These are phyloP conservation scores for Bretschneidera sinensis DNA, from an alignment of 345 rosid genomes.

Conservation along the genomic window DNA sequence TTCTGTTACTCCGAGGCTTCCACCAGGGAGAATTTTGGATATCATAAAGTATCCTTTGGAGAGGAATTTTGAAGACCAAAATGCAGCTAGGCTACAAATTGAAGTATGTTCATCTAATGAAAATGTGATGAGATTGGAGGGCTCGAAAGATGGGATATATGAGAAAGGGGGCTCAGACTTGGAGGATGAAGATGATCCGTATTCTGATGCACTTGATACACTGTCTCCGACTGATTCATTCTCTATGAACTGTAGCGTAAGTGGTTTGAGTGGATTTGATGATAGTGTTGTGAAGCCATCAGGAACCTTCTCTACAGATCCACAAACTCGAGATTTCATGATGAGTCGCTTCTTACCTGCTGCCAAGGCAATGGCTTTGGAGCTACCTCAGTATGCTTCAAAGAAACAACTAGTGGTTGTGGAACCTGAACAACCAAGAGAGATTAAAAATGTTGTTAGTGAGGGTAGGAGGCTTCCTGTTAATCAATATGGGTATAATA, in stretches of 20 bases:
- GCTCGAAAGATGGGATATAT: constrained; percentile 19
- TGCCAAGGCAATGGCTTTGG: constrained; percentile 88
- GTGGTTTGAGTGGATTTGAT: constrained; percentile 56
- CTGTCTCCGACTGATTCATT: constrained; percentile 48
- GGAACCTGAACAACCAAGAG: constrained; percentile 45
- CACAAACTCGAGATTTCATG: constrained; percentile 72
- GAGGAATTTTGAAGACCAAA: constrained; percentile 19
- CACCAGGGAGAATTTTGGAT: constrained; percentile 32
- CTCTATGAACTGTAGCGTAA: constrained; percentile 51
- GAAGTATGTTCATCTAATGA: constrained; percentile 9
- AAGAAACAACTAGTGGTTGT: constrained; percentile 38
- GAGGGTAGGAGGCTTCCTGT: constrained; percentile 29
- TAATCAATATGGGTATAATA: constrained; percentile 21
- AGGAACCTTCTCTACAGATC: constrained; percentile 45
- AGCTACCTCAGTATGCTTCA: constrained; percentile 57
- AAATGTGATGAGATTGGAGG: constrained; percentile 16
- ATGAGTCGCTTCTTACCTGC: constrained; percentile 93
- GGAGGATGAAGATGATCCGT: constrained; percentile 41
- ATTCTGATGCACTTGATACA: constrained; percentile 72
- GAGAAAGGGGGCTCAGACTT: constrained; percentile 22
- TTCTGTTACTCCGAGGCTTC: constrained; percentile 34
- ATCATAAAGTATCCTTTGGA: constrained; percentile 23
- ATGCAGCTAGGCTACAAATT: constrained; percentile 5
- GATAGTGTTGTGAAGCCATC: constrained; percentile 34
- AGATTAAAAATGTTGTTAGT: constrained; percentile 31